Evolutionary conservation across 148 eudicot genomes (phyloP).

Genomic region (Nepenthes gracilis): DNA sequence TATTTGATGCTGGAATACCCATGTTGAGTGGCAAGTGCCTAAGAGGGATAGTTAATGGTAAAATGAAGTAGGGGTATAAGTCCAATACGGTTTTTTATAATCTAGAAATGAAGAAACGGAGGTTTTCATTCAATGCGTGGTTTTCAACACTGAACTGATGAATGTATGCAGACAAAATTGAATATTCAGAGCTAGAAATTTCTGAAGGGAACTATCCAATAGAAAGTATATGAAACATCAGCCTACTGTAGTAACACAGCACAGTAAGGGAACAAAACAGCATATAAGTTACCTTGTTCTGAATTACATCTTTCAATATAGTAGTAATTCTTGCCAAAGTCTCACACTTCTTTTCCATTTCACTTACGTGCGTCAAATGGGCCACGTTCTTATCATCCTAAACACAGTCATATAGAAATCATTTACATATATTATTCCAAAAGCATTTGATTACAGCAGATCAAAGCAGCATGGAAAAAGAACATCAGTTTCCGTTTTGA

Average conservation of each 20-base stretch:
- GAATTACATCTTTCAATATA: slow-evolving; percentile 94
- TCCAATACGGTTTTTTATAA: too few species aligned
- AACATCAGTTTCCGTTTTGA: too few species aligned
- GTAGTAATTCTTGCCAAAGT: slow-evolving; percentile 84
- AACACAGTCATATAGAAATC: slow-evolving; percentile 6
- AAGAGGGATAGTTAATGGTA: too few species aligned
- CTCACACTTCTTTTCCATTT: slow-evolving; percentile 99
- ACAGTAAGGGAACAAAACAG: not conserved
- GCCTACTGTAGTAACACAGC: not conserved
- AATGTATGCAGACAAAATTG: too few species aligned
- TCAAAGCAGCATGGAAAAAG: too few species aligned
- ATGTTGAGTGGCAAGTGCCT: too few species aligned
- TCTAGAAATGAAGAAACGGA: too few species aligned
- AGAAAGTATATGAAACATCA: not conserved
- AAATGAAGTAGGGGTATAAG: too few species aligned
- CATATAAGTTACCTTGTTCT: slow-evolving; percentile 59
- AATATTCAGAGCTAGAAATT: too few species aligned
- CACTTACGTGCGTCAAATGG: slow-evolving; percentile 91
- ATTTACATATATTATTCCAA: not conserved
- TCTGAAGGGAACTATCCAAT: not conserved
- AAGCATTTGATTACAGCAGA: not conserved
- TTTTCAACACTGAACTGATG: too few species aligned
- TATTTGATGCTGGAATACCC: too few species aligned
- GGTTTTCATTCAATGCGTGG: too few species aligned
- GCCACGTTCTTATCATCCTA: slow-evolving; percentile 99